Evolutionary conservation across 129 eudicot species (phyloP).

Genomic region (Sambucus nigra): DNA sequence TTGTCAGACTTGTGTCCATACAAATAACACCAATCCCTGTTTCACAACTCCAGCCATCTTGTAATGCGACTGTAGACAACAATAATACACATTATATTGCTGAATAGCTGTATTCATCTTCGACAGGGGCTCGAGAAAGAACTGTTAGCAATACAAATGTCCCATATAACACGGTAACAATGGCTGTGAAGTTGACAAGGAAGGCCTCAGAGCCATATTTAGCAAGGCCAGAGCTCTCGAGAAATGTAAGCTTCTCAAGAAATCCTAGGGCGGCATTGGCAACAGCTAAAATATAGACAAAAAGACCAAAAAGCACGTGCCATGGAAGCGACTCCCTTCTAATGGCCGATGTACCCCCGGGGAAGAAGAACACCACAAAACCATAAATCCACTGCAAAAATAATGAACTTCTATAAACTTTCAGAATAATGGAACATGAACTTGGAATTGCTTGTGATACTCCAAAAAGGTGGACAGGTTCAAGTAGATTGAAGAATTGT

Average conservation of each 20-base stretch:
- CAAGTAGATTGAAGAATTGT: too few species aligned
- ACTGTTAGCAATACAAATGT: slow-evolving; percentile 64
- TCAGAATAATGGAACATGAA: not conserved
- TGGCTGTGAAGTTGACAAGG: slow-evolving; percentile 93
- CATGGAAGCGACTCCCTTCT: slow-evolving; percentile 83
- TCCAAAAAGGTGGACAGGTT: not conserved
- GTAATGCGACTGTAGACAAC: not conserved
- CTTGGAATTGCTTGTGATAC: not conserved
- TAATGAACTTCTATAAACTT: not conserved
- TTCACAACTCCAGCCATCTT: not conserved
- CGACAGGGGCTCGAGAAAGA: slow-evolving; percentile 37
- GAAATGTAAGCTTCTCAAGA: slow-evolving; percentile 91
- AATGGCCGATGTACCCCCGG: slow-evolving; percentile 56
- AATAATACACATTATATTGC: slow-evolving; percentile 34
- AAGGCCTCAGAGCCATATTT: slow-evolving; percentile 90
- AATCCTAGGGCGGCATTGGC: slow-evolving; percentile 71
- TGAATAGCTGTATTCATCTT: slow-evolving; percentile 51
- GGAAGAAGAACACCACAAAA: slow-evolving; percentile 80
- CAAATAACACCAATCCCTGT: not conserved
- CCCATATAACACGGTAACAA: slow-evolving; percentile 69
- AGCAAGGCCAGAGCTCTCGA: slow-evolving; percentile 51
- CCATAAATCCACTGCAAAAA: slow-evolving; percentile 88
- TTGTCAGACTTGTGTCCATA: slow-evolving; percentile 5
- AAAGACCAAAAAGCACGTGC: slow-evolving; percentile 73
- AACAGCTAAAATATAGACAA: slow-evolving; percentile 67